Conservation (phyloP, 352 stramenopile species). For the Phytophthora pisi region DNA sequence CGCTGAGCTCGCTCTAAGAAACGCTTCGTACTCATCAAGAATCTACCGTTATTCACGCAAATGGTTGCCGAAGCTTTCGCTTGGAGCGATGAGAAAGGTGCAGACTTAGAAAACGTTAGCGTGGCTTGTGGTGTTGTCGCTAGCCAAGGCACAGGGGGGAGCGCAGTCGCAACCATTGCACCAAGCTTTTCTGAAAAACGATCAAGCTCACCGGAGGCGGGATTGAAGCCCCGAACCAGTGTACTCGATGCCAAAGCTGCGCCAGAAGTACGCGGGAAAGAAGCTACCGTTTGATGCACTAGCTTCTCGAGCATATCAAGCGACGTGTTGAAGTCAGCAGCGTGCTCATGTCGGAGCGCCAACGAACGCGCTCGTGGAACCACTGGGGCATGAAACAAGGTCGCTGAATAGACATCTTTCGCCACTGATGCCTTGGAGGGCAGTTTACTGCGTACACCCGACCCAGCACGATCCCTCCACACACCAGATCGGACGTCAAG, state of each 20-base stretch:
- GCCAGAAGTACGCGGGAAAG: slow-evolving; percentile 26
- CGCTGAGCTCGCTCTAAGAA: slow-evolving; percentile 52
- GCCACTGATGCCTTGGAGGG: slow-evolving; percentile 8
- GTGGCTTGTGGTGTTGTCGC: slow-evolving; percentile 13
- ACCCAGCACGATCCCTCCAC: slow-evolving; percentile 19
- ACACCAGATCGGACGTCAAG: slow-evolving; percentile 66
- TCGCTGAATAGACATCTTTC: slow-evolving; percentile 9
- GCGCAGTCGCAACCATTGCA: slow-evolving; percentile 19
- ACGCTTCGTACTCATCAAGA: slow-evolving; percentile 39
- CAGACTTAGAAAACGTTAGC: slow-evolving; percentile 20
- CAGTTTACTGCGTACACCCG: slow-evolving; percentile 10
- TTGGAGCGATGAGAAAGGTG: slow-evolving; percentile 32
- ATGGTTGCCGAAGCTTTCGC: slow-evolving; percentile 43
- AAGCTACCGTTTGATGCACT: slow-evolving; percentile 27
- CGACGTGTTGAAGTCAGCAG: slow-evolving; percentile 10
- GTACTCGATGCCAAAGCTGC: slow-evolving; percentile 31
- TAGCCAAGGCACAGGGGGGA: slow-evolving; percentile 34
- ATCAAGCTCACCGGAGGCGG: slow-evolving; percentile 6
- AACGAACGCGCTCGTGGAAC: slow-evolving; percentile 26
- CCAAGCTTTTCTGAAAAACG: slow-evolving; percentile 28
- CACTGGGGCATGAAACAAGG: slow-evolving; percentile 35
- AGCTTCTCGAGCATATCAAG: slow-evolving; percentile 29
- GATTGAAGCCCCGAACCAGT: slow-evolving; percentile 34
- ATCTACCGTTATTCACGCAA: slow-evolving; percentile 59
- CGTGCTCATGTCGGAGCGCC: slow-evolving; percentile 13